Evolutionary conservation across 2,329 filamentous ascomycete species (phyloP), one percentile per base, ranked within the genome.

Genomic region (Fusarium metavorans): DNA sequence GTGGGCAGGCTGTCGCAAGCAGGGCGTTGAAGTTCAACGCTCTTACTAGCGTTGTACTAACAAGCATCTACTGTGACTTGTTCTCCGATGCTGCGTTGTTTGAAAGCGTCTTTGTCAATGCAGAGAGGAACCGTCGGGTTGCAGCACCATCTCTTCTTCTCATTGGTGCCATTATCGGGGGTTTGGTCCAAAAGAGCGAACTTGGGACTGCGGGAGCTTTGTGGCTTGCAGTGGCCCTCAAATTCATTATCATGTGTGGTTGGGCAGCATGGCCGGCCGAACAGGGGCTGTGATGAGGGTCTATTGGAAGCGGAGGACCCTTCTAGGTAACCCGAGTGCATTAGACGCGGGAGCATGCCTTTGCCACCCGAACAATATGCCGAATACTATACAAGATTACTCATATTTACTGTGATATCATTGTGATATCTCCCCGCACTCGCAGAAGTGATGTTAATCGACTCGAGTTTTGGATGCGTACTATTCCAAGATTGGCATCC

Each of bases 1-100:
- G 92, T 64, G 94, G 93, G 0, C 94, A 96, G 80, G 93, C 93
- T 1, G 91, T 95, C n/a, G 90, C 90, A 0, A 94, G 92, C 76
- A 85, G 93, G 5, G 91, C 92, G 0, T 82, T 96, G 69, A 88
- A 91, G 77, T 92, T 92, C 79, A 91, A 91, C 67, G 90, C 91
- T 3, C 84, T 96, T 23, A 95, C 93, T 0, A 95, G 92, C 71
- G 93, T 95, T 18, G 94, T 95, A 4, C 83, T 97, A 68, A 96
- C 94, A 1, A 95, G 92, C 80, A 91, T 94, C 71, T 96, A 95
- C 84, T 95, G 93, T 79, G 94, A 96, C 80, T 79, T 96, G 23
- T 94, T 94, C 76, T 93, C 91, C 2, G 93, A 95, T 66, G 82
- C 84, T 35, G 81, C 86, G 27, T 76, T 90, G 5, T 87, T 90